phyloP scores from a whole-genome alignment of 1,139 yeast genomes.

The Arxiozyma heterogenica region DNA sequence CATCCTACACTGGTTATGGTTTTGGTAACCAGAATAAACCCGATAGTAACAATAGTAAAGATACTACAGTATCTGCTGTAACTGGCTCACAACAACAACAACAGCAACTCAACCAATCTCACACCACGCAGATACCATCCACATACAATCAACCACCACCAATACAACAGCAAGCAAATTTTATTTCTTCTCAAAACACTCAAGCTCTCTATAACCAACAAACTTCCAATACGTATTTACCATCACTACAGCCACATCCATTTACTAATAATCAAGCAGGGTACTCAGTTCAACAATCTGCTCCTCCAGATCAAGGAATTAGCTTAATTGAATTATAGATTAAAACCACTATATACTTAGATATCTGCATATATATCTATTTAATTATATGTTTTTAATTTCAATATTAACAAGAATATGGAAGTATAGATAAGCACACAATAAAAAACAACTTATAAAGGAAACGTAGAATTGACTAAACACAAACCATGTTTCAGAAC shows the following conservation, averaged over 20 bases:
- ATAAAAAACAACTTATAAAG: too few species aligned
- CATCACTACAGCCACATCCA: constrained; percentile 1
- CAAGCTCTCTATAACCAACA: background rate
- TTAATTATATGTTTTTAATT: background rate
- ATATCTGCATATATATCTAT: background rate
- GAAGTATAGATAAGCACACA: background rate
- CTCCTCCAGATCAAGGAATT: constrained; percentile 22
- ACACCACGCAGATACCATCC: constrained; percentile 19
- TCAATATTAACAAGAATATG: background rate
- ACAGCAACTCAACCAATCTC: constrained; percentile 37
- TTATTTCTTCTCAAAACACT: background rate
- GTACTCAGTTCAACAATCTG: background rate
- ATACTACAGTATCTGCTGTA: background rate
- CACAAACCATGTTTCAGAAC: too few species aligned
- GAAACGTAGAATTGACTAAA: too few species aligned
- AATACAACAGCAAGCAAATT: constrained; percentile 3
- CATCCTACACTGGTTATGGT: constrained; percentile 84
- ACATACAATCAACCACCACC: constrained; percentile 29
- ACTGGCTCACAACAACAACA: constrained; percentile 33
- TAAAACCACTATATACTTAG: too few species aligned
- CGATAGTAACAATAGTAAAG: background rate
- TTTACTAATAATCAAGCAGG: background rate
- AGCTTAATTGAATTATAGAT: constrained; percentile 33
- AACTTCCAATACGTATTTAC: constrained; percentile 2
- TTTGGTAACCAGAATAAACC: constrained; percentile 52